Percentiles rank a stretch among this genome's conserved stretches.
Evolutionary conservation across 352 stramenopile species (phyloP).

Genomic region (Bremia lactucae): DNA sequence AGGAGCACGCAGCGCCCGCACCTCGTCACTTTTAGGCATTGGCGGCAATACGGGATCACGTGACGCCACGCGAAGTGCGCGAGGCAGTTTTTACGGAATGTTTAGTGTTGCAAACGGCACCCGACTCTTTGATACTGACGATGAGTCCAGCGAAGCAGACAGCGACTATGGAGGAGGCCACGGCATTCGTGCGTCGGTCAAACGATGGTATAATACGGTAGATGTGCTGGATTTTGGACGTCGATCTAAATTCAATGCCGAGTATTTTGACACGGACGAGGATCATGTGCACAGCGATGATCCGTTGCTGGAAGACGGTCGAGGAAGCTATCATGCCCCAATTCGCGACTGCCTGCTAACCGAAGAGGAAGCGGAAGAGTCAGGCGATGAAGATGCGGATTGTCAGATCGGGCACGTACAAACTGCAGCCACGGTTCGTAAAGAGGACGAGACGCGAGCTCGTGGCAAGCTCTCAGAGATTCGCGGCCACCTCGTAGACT

Average conservation of each 20-base stretch:
- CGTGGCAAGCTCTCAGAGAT: constrained; percentile 72
- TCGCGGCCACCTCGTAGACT: constrained; percentile 75
- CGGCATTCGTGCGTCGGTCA: constrained; percentile 47
- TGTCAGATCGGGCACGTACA: constrained; percentile 79
- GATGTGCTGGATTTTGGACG: constrained; percentile 56
- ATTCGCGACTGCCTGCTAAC: constrained; percentile 20
- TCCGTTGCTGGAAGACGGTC: constrained; percentile 43
- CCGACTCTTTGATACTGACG: constrained; percentile 19
- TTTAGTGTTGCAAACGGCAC: constrained; percentile 18
- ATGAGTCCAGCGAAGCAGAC: constrained; percentile 31
- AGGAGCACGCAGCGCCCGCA: constrained; percentile 12
- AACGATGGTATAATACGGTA: constrained; percentile 66
- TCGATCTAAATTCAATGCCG: constrained; percentile 66
- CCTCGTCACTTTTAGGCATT: constrained; percentile 15
- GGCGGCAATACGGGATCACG: constrained; percentile 8
- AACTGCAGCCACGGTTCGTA: constrained; percentile 71
- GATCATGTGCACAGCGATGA: constrained; percentile 44
- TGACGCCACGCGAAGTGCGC: constrained; percentile 20
- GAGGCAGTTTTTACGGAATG: constrained; percentile 23
- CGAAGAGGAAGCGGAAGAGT: constrained; percentile 13
- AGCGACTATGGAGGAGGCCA: constrained; percentile 39
- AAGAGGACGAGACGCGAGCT: constrained; percentile 61
- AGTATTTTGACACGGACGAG: constrained; percentile 65
- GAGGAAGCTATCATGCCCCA: constrained; percentile 26
- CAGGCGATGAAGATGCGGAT: constrained; percentile 37